Evolutionary conservation across 768 basidiomycete genomes (phyloP), one percentile per base, ranked within the genome.

Genomic region (Omphalotus guepiniiformis): DNA sequence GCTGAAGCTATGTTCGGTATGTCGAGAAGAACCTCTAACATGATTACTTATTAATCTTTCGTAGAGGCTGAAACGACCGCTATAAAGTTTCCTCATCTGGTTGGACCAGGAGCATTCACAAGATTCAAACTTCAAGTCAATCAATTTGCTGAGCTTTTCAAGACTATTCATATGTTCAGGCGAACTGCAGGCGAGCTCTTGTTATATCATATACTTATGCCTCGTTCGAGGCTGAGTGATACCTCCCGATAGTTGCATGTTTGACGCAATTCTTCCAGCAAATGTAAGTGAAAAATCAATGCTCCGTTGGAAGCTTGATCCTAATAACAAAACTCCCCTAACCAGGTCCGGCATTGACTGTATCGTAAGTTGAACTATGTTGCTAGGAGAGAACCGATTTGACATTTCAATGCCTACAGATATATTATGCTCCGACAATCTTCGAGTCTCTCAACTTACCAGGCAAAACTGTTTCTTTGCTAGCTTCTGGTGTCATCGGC

Each of bases 401-500:
- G 32, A 29, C 15, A 9, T 3, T 21, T 19, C 44, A 1, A 37
- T 16, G 5, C 3, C 32, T 38, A 0, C 29, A 60, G 58, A 3
- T 51, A 22, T 53, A 53, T 53, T 55, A 62, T 42, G 53, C 55
- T 5, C 56, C 47, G 7, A 53, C 48, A 58, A 71, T 73, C 29
- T 72, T 72, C 46, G 58, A 63, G 42, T 66, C 69, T 44, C 48
- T 73, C n/a, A 69, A 68, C n/a, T 53, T 72, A 27, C 59, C 68
- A 18, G 64, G 63, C 0, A 67, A 63, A 29, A 71, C 71, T 1
- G 67, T 71, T 1, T 72, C 71, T 6, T 49, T 72, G 5, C 53
- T 72, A 8, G 71, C 71, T n/a, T 67, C 69, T 1, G 71, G 71
- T 11, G 66, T 70, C 18, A 69, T 62, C 16, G 71, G 70, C 6